Conservation (phyloP, 148 eudicot species). For the Polygonum maritimum region DNA sequence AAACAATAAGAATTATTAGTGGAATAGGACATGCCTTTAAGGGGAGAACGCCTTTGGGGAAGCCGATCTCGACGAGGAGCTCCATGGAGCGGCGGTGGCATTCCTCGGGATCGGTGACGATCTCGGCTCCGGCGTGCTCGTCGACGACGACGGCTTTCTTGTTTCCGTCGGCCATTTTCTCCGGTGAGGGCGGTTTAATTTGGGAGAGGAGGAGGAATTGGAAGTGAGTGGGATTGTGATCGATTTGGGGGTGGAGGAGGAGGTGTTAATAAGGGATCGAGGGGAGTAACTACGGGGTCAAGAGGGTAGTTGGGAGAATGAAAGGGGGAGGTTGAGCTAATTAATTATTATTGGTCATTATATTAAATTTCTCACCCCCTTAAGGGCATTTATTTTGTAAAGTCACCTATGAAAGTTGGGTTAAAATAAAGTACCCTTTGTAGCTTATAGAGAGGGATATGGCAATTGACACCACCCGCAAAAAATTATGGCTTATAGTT, state of each 20-base stretch:
- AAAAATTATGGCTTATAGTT: too few relatives aligned
- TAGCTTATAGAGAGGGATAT: too few relatives aligned
- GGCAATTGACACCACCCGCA: too few relatives aligned
- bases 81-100: constrained; percentile 49
- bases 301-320: neutral
- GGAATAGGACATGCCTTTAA: constrained; percentile 18
- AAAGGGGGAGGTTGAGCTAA: constrained; percentile 4
- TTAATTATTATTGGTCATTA: neutral
- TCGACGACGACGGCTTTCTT: constrained; percentile 2
- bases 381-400: neutral
- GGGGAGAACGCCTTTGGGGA: constrained; percentile 74
- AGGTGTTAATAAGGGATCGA: neutral
- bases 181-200: neutral
- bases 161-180: neutral
- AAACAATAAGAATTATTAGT: neutral
- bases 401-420: neutral
- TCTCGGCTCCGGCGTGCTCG: constrained; percentile 57
- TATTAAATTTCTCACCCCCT: neutral
- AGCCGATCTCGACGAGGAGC: constrained; percentile 57
- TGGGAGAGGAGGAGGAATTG: neutral
- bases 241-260: neutral
- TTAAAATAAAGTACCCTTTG: neutral
- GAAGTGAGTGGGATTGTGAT: neutral
- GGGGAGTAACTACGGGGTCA: constrained; percentile 2
- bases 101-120: constrained; percentile 56